Percentiles rank a stretch among this genome's conserved stretches.
phyloP scores from a whole-genome alignment of 495 filamentous ascomycete species.

The Pseudomonodictys pantanalensis region DNA sequence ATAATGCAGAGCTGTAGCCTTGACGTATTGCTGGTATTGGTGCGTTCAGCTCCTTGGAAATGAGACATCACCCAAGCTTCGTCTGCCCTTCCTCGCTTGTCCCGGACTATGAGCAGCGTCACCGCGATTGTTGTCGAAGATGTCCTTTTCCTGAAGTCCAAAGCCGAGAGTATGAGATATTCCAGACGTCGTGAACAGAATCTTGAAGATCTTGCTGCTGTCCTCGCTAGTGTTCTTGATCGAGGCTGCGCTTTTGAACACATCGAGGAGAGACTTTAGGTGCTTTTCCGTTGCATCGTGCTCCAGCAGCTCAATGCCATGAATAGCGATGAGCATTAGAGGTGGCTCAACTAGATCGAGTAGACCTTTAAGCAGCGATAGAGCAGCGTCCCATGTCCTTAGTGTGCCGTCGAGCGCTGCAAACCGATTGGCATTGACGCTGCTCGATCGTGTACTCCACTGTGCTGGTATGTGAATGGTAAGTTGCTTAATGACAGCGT shows the following conservation, averaged over 20 bases:
- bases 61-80: not conserved
- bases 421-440: not conserved
- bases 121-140: not conserved
- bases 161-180: not conserved
- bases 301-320: not conserved
- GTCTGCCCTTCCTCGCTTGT: not conserved
- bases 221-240: not conserved
- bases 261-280: not conserved
- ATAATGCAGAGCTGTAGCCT: too few relatives aligned
- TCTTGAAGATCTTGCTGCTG: not conserved
- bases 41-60: too few relatives aligned
- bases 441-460: not conserved
- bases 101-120: not conserved
- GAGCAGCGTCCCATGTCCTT: not conserved
- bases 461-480: not conserved
- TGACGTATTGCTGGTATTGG: too few relatives aligned
- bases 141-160: not conserved
- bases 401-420: not conserved
- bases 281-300: not conserved
- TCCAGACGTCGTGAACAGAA: not conserved
- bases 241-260: not conserved
- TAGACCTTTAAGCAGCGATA: not conserved
- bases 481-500: not conserved
- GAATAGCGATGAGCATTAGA: not conserved
- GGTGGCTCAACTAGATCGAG: not conserved